phyloP scores from a whole-genome alignment of 2,329 filamentous ascomycete genomes.

The Clarireedia hainanense region DNA sequence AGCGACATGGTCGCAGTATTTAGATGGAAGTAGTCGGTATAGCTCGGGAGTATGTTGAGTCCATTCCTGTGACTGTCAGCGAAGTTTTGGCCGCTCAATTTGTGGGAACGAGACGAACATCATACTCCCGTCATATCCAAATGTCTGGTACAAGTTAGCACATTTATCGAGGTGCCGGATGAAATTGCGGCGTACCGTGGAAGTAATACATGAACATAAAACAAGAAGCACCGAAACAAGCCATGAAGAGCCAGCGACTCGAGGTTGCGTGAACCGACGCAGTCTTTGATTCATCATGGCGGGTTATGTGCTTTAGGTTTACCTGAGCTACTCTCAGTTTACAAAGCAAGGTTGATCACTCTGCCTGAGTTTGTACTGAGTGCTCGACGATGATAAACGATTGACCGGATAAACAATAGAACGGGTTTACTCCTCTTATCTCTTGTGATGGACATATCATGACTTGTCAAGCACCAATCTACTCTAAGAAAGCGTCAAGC shows the following conservation, averaged over 20 bases:
- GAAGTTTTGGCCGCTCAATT: background rate
- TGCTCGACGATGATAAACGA: too few relatives aligned
- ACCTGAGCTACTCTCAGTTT: too few relatives aligned
- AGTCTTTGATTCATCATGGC: slow-evolving; percentile 1
- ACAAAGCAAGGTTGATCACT: too few relatives aligned
- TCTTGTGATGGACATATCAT: background rate
- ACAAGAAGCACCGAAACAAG: slow-evolving; percentile 8
- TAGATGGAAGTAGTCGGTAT: slow-evolving; percentile 47
- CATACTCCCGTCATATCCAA: slow-evolving; percentile 19
- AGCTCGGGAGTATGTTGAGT: slow-evolving; percentile 48
- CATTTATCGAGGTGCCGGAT: background rate
- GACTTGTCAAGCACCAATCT: background rate
- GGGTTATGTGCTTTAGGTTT: too few relatives aligned
- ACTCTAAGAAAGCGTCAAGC: background rate
- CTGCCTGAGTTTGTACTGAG: too few relatives aligned
- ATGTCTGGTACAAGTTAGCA: slow-evolving; percentile 13
- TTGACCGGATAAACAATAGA: background rate
- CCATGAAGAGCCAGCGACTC: slow-evolving; percentile 7
- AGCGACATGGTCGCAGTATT: slow-evolving; percentile 43
- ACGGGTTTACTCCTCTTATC: background rate
- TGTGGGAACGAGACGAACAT: slow-evolving; percentile 8
- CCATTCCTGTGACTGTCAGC: slow-evolving; percentile 32
- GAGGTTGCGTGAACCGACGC: background rate
- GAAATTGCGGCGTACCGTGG: slow-evolving; percentile 1
- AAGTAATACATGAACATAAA: slow-evolving; percentile 16